Conservation (phyloP, 345 rosid species). For the Noccaea bulbosa region DNA sequence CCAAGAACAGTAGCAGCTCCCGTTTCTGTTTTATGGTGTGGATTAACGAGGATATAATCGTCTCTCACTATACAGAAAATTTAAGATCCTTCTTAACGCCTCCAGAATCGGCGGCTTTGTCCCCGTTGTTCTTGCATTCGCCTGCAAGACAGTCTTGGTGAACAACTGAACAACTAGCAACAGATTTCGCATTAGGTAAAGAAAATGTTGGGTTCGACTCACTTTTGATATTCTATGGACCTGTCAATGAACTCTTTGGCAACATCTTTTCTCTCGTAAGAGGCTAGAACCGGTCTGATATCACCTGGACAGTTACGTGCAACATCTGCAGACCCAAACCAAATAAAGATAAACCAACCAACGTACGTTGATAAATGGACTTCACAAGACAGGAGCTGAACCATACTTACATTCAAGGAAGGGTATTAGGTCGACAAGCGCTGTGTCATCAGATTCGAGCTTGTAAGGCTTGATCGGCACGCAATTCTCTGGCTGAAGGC, state of each 20-base stretch:
- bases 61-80: constrained; percentile 38
- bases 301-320: constrained; percentile 86
- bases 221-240: constrained; percentile 82
- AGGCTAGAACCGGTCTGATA: constrained; percentile 71
- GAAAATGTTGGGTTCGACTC: constrained; percentile 22
- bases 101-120: constrained; percentile 58
- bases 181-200: constrained; percentile 4
- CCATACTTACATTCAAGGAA: constrained; percentile 86
- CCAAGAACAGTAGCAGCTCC: constrained; percentile 22
- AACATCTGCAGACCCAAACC: constrained; percentile 58
- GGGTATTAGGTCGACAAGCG: constrained; percentile 93
- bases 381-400: constrained; percentile 11
- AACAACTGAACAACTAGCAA: neutral
- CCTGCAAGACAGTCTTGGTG: constrained; percentile 47
- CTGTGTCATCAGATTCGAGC: constrained; percentile 80
- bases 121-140: constrained; percentile 85
- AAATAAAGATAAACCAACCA: constrained; percentile 24
- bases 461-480: constrained; percentile 81
- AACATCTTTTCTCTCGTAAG: constrained; percentile 76
- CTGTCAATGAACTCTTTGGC: constrained; percentile 90
- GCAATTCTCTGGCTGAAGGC: constrained; percentile 92
- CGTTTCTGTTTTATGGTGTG: constrained; percentile 34
- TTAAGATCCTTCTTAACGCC: constrained; percentile 45
- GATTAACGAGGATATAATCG: constrained; percentile 35
- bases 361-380: constrained; percentile 2